A percentile compares a stretch with the other conserved stretches of the same genome.
Conservation (phyloP, 1,284 basidiomycete genomes). For the Papiliotrema nemorosa region DNA sequence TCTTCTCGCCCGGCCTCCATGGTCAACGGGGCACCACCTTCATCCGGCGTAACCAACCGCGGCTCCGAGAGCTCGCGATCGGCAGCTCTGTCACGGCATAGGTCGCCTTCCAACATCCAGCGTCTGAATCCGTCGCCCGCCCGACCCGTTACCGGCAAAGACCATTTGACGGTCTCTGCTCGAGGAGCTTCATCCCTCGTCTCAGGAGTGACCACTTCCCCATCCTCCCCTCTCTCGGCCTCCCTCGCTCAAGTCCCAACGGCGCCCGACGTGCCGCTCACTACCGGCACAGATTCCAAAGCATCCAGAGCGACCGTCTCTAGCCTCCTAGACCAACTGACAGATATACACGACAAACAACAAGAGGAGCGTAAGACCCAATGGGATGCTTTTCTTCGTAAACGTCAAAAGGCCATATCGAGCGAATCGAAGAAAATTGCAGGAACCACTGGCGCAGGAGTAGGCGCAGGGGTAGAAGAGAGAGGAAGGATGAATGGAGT, state of each 20-base stretch:
- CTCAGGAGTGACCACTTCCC: slow-evolving; percentile 8
- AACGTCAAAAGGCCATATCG: slow-evolving; percentile 38
- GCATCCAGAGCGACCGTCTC: slow-evolving; percentile 65
- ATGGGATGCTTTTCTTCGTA: slow-evolving; percentile 82
- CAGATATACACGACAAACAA: slow-evolving; percentile 76
- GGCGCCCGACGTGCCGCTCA: background rate
- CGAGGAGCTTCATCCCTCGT: slow-evolving; percentile 32
- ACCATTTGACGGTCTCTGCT: slow-evolving; percentile 42
- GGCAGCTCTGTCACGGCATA: slow-evolving; percentile 11
- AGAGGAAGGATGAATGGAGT: slow-evolving; percentile 67
- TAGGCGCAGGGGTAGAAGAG: slow-evolving; percentile 48
- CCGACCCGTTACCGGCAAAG: slow-evolving; percentile 42
- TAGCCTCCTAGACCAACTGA: slow-evolving; percentile 72
- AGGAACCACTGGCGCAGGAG: slow-evolving; percentile 23
- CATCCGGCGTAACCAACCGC: too few species aligned
- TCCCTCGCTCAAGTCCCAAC: background rate
- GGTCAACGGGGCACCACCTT: background rate
- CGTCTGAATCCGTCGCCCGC: slow-evolving; percentile 46
- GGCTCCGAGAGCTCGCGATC: background rate
- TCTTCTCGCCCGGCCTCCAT: slow-evolving; percentile 5
- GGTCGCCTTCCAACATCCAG: slow-evolving; percentile 22
- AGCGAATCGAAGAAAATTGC: background rate
- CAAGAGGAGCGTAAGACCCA: slow-evolving; percentile 70
- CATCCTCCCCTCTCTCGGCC: slow-evolving; percentile 4
- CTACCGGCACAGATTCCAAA: too few species aligned